Evolutionary conservation across 768 basidiomycete species (phyloP).

Genomic region (Lentinula sp.): DNA sequence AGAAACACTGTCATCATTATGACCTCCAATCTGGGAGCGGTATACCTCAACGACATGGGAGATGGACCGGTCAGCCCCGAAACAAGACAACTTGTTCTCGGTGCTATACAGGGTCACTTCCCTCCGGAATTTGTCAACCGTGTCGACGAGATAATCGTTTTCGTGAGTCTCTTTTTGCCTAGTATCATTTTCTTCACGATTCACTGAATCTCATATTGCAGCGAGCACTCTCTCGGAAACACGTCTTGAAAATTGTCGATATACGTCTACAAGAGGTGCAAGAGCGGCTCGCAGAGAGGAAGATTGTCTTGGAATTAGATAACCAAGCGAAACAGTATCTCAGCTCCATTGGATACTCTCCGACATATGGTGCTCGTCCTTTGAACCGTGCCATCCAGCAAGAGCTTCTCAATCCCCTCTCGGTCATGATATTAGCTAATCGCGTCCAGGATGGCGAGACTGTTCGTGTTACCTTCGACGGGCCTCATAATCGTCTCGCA

Average conservation of each 20-base stretch:
- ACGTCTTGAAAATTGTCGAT: conserved; percentile 84
- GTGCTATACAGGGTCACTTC: conserved; percentile 78
- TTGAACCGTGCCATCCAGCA: conserved; percentile 88
- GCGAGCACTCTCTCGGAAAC: conserved; percentile 72
- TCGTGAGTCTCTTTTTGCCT: conserved; percentile 24
- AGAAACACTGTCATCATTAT: conserved; percentile 91
- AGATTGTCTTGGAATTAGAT: conserved; percentile 77
- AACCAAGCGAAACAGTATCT: conserved; percentile 72
- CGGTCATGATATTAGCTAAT: conserved; percentile 78
- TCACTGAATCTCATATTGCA: conserved; percentile 29
- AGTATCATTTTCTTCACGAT: conserved; percentile 6
- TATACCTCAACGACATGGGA: conserved; percentile 67
- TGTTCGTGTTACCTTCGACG: conserved; percentile 72
- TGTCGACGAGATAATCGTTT: conserved; percentile 82
- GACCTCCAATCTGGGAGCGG: conserved; percentile 88
- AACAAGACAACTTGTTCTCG: conserved; percentile 66
- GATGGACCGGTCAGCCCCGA: conserved; percentile 60
- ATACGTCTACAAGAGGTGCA: conserved; percentile 84
- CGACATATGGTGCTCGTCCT: conserved; percentile 87
- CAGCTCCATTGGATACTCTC: conserved; percentile 69
- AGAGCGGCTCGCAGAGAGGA: conserved; percentile 69
- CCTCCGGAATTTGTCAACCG: conserved; percentile 92
- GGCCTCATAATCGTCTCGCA: conserved; percentile 69
- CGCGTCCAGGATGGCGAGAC: conserved; percentile 77
- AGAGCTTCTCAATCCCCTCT: conserved; percentile 89